These are phyloP conservation scores for Piper longum DNA, from an alignment of 164 flowering plant species.

Conservation along the genomic window DNA sequence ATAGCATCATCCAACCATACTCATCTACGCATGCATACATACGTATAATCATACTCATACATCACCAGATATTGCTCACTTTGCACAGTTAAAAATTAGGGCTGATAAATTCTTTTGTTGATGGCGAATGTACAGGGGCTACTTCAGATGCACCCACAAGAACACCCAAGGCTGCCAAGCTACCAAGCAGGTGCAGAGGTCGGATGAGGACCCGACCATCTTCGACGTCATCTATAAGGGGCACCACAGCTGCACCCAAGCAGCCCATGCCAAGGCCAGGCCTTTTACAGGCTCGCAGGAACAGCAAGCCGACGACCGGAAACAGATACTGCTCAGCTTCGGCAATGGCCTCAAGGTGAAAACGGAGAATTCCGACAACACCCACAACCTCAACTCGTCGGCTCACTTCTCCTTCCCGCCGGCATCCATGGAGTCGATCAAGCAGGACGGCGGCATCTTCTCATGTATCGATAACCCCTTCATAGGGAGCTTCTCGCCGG, in stretches of 20 bases:
- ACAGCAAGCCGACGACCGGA: not conserved
- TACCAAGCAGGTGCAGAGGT: constrained; percentile 86
- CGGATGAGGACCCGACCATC: constrained; percentile 58
- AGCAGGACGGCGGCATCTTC: constrained; percentile 14
- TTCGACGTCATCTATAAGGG: constrained; percentile 75
- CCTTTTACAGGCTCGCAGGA: not conserved
- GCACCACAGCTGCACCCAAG: constrained; percentile 46
- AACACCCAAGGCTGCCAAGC: constrained; percentile 61
- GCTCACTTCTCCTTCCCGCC: constrained; percentile 29
- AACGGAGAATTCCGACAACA: constrained; percentile 24
- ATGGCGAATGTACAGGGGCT: constrained; percentile 49
- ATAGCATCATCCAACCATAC: no score
- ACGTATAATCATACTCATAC: no score
- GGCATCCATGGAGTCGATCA: constrained; percentile 5
- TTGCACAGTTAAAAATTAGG: no score
- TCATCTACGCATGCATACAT: no score
- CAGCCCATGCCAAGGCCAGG: constrained; percentile 9
- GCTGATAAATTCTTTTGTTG: not conserved
- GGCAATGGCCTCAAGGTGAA: constrained; percentile 17
- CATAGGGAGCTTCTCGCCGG: constrained; percentile 16
- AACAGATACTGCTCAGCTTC: constrained; percentile 17
- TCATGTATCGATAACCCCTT: constrained; percentile 11
- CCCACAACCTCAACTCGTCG: constrained; percentile 15
- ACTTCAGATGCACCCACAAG: constrained; percentile 83
- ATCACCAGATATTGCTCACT: no score